Conservation (phyloP, 371 early-diverging fungal species). For the Mortierella sp. region DNA sequence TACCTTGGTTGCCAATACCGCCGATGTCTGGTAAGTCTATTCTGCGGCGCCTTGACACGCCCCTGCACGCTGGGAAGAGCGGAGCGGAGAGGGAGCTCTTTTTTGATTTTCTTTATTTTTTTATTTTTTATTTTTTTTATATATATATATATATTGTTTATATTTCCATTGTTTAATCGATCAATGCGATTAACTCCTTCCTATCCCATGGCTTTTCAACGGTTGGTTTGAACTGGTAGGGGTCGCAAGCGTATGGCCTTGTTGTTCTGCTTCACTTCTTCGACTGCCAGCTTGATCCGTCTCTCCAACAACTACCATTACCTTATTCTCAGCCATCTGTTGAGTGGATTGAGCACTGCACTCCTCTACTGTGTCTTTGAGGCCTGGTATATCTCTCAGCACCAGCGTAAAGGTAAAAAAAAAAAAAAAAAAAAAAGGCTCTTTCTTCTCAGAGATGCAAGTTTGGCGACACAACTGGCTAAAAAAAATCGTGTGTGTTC, state of each 20-base stretch:
- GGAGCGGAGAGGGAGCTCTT: too few species aligned
- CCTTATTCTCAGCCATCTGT: conserved; percentile 70
- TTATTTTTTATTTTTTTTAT: not conserved
- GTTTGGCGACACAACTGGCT: not conserved
- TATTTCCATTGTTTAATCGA: not conserved
- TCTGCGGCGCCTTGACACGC: too few species aligned
- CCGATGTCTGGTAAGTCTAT: conserved; percentile 72
- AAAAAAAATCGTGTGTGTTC: not conserved
- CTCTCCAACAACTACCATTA: conserved; percentile 61
- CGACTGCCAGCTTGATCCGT: conserved; percentile 66
- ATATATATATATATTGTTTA: too few species aligned
- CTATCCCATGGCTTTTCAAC: not conserved
- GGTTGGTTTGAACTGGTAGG: conserved; percentile 46
- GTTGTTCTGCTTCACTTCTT: conserved; percentile 69
- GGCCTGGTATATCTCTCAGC: conserved; percentile 84
- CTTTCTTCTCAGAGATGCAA: not conserved
- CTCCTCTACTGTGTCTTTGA: conserved; percentile 82
- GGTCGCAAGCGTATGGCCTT: conserved; percentile 74
- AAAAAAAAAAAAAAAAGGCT: too few species aligned
- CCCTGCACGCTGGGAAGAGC: too few species aligned
- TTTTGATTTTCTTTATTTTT: not conserved
- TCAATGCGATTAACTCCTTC: not conserved
- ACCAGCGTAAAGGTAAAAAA: conserved; percentile 57
- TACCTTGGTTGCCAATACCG: conserved; percentile 75
- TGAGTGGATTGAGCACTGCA: conserved; percentile 77